Evolutionary conservation across 768 basidiomycete genomes (phyloP), one percentile per base, ranked within the genome.

Genomic region (Multifurca ochricompacta): DNA sequence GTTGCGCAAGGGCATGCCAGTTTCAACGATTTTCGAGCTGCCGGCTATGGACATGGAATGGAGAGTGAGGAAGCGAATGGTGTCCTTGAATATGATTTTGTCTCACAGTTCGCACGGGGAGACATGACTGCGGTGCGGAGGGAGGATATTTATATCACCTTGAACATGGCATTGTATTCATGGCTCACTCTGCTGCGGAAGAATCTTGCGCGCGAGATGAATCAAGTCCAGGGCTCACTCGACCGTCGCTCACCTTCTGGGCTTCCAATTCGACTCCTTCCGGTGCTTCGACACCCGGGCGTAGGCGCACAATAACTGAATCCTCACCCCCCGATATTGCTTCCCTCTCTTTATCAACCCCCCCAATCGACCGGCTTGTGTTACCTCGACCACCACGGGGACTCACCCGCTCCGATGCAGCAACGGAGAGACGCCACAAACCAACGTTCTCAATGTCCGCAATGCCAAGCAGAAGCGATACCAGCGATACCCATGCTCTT

Each of bases 41-140:
- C 90, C 90, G 3, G 78, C 85, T 2, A 90, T 91, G 87, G 77
- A 75, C 51, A 87, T 91, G 74, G 72, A 78, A 92, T 92, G 90
- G 68, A 74, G 51, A 87, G 84, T 61, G 79, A 87, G 54, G 84
- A 90, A 66, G 65, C 64, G 4, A 41, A 68, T 8, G 73, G 73
- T 35, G 67, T 67, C 14, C 73, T 91, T 19, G 63, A 73, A 13
- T 91, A 91, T 59, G 80, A 84, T 63, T 90, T 90, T 68, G 73
- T 81, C 68, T 87, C 84, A 64, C 70, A 76, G 52, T 90, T 89
- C 65, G 69, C 78, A 37, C 77, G 78, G 25, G 71, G 73, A 31
- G 71, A 74, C 54, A 77, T 75, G 23, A 71, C 68, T 71, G 40
- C 48, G 16, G 64, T 74, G 60, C 77, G 80, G 46, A 73, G 76